These are phyloP conservation scores for Pseudotsuga menziesii DNA, from an alignment of 75 land plant species.

Conservation along the genomic window DNA sequence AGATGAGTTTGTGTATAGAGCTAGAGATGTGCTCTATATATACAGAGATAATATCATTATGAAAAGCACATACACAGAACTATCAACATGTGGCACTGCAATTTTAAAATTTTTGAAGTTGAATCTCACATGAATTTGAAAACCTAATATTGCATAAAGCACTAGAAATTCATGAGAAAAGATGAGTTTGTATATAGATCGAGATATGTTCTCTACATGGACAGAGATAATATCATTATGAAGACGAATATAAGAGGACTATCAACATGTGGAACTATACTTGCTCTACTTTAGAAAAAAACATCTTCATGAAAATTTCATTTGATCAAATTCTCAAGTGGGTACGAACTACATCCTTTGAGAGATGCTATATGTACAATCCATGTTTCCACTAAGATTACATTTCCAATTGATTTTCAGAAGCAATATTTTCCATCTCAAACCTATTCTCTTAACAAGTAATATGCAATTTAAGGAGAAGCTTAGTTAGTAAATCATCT, in stretches of 20 bases:
- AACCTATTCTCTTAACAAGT: background rate
- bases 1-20: background rate
- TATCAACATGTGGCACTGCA: conserved; percentile 26
- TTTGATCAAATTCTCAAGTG: conserved; percentile 20
- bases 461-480: background rate
- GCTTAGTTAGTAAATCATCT: background rate
- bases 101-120: no score
- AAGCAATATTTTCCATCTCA: background rate
- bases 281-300: conserved; percentile 20
- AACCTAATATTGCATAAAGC: no score
- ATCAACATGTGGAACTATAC: conserved; percentile 36
- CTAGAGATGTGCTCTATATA: conserved; percentile 18
- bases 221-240: conserved; percentile 35
- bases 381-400: background rate
- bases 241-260: conserved; percentile 31
- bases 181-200: background rate
- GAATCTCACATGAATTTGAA: no score
- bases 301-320: conserved; percentile 21
- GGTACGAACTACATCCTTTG: conserved; percentile 15
- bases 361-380: background rate
- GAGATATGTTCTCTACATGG: conserved; percentile 23
- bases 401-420: background rate
- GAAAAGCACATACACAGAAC: conserved; percentile 31
- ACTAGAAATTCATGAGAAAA: no score
- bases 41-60: conserved; percentile 38